Base-by-base conservation (phyloP, 1,284 basidiomycete genomes). In the Ustilago nuda region DNA sequence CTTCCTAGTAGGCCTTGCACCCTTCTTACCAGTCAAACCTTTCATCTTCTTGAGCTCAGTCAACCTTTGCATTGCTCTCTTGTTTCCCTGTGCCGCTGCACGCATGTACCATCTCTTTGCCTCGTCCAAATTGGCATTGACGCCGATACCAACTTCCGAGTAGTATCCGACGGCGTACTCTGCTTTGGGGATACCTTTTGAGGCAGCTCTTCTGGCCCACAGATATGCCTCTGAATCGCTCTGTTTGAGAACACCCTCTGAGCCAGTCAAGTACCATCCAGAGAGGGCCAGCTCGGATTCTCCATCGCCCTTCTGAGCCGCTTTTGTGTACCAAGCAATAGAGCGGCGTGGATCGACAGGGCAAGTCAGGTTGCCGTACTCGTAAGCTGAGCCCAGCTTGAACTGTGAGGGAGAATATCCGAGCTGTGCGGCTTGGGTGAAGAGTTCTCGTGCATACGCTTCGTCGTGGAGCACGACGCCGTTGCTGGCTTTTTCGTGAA, bases 31-130 rank as follows among this genome's bases (percentile, higher is more conserved):
- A 4, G 64, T 56, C 27, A 61, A 55, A 3, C 78, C 84, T 37
- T 77, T 72, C 69, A 84, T 72, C 83, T 87, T 85, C 83, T 88
- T 85, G 23, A 87, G 79, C 87, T 98, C 95, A 30, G 95, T 96
- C 82, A 99, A 87, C 43, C 95, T 90, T 82, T 92, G 93, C 94
- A 97, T 97, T 53, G 94, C 94, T 43, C 94, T 91, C 86, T 94
- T 94, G 87, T 97, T 95, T 27, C 93, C 93, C 89, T 96, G 94
- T 12, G 94, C 94, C 5, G 85, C 84, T 1, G 85, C 85, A 50
- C 97, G 91, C 93, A 97, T 96, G 87, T 99, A 99, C 95, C 96
- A 99, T 80, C 93, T 89, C 87, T 97, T 98, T 19, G 97, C 95
- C 85, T 96, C 92, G 74, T 98, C 97, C 51, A 95, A 87, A 83